Evolutionary conservation across 768 basidiomycete genomes (phyloP).

Genomic region (Amanita thiersii): DNA sequence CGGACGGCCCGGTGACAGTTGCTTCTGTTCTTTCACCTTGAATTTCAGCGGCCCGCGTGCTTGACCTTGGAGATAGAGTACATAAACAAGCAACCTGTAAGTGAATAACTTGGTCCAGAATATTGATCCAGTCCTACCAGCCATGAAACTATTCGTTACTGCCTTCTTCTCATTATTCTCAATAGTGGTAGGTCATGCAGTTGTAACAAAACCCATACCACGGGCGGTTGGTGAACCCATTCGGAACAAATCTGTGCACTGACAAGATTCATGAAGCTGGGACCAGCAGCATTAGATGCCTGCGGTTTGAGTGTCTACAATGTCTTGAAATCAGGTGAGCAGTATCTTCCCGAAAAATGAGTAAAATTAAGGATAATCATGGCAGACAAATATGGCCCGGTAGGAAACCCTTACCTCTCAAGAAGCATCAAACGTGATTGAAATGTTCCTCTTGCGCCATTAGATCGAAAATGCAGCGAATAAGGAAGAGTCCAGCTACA

Average conservation of each 20-base stretch:
- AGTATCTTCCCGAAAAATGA: neutral
- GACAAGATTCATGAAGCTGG: constrained; percentile 14
- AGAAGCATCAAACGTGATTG: neutral
- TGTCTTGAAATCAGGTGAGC: constrained; percentile 19
- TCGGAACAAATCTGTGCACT: neutral
- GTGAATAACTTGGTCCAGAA: no score
- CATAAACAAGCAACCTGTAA: no score
- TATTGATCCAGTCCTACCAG: no score
- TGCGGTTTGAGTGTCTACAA: constrained; percentile 23
- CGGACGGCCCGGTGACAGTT: no score
- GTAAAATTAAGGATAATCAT: constrained; percentile 1
- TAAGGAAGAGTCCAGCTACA: constrained; percentile 20
- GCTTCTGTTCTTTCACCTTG: no score
- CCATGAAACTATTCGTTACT: no score
- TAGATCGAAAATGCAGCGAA: constrained; percentile 25
- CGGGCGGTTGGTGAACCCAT: constrained; percentile 15
- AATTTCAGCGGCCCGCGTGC: no score
- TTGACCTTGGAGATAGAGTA: no score
- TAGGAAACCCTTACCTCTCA: constrained; percentile 12
- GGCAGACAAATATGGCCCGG: constrained; percentile 21
- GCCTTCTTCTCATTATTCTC: no score
- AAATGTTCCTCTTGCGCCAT: neutral
- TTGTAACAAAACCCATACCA: constrained; percentile 21
- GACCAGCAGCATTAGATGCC: constrained; percentile 19
- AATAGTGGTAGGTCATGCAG: constrained; percentile 23